Percentiles rank a stretch among this genome's conserved stretches.
Evolutionary conservation across 495 filamentous ascomycete species (phyloP).

Genomic region (Podospora fimiseda): DNA sequence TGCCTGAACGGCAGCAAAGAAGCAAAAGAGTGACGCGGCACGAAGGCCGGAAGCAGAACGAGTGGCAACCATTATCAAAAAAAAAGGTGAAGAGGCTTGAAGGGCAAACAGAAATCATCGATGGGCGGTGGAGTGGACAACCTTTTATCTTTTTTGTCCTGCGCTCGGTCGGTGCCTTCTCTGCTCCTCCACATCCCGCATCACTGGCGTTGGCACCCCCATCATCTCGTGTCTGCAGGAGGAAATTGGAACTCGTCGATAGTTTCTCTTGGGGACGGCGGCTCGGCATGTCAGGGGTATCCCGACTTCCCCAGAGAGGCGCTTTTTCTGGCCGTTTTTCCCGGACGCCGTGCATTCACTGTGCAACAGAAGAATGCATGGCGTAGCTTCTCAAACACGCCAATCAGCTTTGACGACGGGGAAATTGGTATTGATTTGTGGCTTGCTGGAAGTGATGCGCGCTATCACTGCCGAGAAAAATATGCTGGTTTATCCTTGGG

Average conservation of each 20-base stretch:
- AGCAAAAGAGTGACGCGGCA: constrained; percentile 9
- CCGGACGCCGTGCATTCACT: too few species aligned
- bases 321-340: too few species aligned
- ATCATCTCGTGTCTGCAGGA: neutral
- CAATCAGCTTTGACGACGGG: neutral
- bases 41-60: constrained; percentile 3
- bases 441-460: neutral
- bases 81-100: neutral
- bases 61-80: neutral
- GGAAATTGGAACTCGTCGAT: neutral
- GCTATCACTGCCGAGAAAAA: too few species aligned
- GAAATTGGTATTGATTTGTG: neutral
- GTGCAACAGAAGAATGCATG: neutral
- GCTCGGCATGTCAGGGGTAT: neutral
- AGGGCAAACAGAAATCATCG: neutral
- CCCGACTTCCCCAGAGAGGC: neutral
- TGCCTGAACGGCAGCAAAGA: constrained; percentile 9
- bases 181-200: neutral
- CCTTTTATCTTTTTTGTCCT: neutral
- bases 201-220: too few species aligned
- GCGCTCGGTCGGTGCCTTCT: too few species aligned
- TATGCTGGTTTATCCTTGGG: too few species aligned
- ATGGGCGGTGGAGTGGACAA: neutral
- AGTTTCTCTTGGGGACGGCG: neutral
- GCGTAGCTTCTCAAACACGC: neutral